These are phyloP conservation scores for Wickerhamomyces subpelliculosus DNA, from an alignment of 805 yeast genomes.

Conservation along the genomic window DNA sequence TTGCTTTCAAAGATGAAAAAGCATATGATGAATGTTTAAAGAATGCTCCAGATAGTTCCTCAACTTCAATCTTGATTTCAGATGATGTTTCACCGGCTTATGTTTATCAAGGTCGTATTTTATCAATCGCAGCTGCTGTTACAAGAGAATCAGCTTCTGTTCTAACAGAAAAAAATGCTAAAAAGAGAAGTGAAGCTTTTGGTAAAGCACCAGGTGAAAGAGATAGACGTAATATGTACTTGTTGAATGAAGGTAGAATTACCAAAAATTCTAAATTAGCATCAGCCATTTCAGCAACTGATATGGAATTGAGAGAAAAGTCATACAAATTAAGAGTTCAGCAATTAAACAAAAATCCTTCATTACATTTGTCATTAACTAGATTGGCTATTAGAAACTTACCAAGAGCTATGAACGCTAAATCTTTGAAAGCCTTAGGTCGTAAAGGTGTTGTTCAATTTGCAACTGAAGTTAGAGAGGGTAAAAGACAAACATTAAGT, in stretches of 20 bases:
- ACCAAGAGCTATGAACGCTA: constrained; percentile 87
- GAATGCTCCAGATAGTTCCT: constrained; percentile 69
- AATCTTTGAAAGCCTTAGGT: constrained; percentile 83
- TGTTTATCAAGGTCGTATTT: constrained; percentile 87
- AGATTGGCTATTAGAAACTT: constrained; percentile 91
- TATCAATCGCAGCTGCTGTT: constrained; percentile 79
- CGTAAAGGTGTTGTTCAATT: constrained; percentile 92
- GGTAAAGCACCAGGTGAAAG: constrained; percentile 77
- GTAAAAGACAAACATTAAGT: constrained; percentile 72
- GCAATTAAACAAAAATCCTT: constrained; percentile 85
- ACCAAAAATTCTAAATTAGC: constrained; percentile 77
- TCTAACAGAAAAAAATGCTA: constrained; percentile 67
- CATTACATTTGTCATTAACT: constrained; percentile 87
- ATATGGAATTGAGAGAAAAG: constrained; percentile 81
- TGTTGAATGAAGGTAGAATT: constrained; percentile 92
- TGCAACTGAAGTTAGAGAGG: constrained; percentile 79
- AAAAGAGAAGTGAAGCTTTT: constrained; percentile 61
- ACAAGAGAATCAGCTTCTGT: constrained; percentile 75
- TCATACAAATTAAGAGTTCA: constrained; percentile 81
- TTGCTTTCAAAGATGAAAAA: constrained; percentile 63
- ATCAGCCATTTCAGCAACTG: constrained; percentile 55
- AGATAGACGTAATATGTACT: constrained; percentile 78
- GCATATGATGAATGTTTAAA: constrained; percentile 63
- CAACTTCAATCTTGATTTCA: constrained; percentile 66
- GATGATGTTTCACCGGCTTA: constrained; percentile 89